Evolutionary conservation across 306 rosid species (phyloP).

Genomic region (Cyamopsis tetragonoloba): DNA sequence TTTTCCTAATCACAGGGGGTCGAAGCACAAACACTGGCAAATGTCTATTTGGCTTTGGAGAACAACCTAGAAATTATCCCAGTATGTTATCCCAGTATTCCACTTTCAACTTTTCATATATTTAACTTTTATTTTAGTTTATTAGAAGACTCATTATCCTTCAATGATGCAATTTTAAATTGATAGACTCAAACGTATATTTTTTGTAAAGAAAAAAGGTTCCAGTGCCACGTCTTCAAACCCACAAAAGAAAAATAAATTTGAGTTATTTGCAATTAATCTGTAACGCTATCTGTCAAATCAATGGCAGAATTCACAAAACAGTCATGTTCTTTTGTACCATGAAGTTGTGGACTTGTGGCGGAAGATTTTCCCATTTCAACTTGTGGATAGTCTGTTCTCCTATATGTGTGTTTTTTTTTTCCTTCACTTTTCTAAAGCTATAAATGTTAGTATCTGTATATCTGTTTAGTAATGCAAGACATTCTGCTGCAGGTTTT

Average conservation of each 20-base stretch:
- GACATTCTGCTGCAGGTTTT: slow-evolving; percentile 57
- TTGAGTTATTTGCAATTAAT: background rate
- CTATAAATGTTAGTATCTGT: background rate
- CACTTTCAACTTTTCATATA: background rate
- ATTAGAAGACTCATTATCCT: background rate
- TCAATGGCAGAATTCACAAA: slow-evolving; percentile 1
- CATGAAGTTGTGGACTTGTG: background rate
- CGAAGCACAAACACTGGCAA: slow-evolving; percentile 92
- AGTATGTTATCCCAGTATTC: slow-evolving; percentile 29
- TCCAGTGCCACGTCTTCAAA: background rate
- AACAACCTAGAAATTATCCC: slow-evolving; percentile 83
- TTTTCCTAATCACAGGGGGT: slow-evolving; percentile 62
- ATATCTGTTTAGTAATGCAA: slow-evolving; percentile 3
- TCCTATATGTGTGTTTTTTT: background rate
- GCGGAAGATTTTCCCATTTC: slow-evolving; percentile 3
- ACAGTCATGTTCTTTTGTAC: slow-evolving; percentile 6
- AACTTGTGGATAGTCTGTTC: slow-evolving; percentile 9
- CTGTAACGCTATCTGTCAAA: slow-evolving; percentile 2
- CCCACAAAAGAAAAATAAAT: background rate
- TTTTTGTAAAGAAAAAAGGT: background rate
- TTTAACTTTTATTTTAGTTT: background rate
- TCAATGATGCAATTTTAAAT: background rate
- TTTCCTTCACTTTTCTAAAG: background rate
- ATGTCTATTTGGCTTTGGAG: slow-evolving; percentile 89
- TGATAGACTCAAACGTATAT: background rate